Evolutionary conservation across 352 stramenopile species (phyloP), one percentile per base, ranked within the genome.

Genomic region (Peronospora farinosa): DNA sequence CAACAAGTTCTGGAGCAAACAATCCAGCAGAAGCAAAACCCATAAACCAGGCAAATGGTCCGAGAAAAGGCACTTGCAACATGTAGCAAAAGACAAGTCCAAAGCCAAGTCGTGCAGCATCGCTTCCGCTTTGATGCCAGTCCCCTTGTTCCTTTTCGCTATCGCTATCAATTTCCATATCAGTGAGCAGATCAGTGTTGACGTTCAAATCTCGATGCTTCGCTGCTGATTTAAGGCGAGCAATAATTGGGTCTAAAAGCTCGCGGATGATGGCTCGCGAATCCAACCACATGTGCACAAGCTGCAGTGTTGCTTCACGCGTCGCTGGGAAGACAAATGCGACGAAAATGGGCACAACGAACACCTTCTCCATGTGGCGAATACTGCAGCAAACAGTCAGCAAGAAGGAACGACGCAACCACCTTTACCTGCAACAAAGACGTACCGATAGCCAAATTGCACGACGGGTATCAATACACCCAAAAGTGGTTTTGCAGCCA

Each of bases 41-140:
- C 19, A 79, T 58, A 41, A 88, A 88, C 78, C 78, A 88, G 17
- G 74, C 57, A 30, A 88, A 84, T 11, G 78, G 74, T 0, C 78
- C 78, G 11, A 88, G 38, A 40, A 79, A 81, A 12, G 74, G 76
- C 8, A 86, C 16, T 40, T 84, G 64, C 15, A 85, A 40, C 30
- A 86, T 55, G 40, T 70, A 82, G 39, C 66, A 73, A 33, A 88
- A 79, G 4, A 84, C 63, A 35, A 86, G 65, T 0, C 70, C 70
- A 35, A 88, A 88, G 13, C 78, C 78, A 23, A 88, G 54, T 9
- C 78, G 72, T n/a, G 73, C 73, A 7, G 78, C 68, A n/a, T 85
- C 74, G 47, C 78, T 88, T 35, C 69, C 64, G 40, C 66, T 70
- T 7, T 72, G 65, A 60, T 73, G 72, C 74, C 71, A 86, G 13